Base-by-base conservation (phyloP, 2,329 filamentous ascomycete genomes). In the Neonectria neomacrospora region DNA sequence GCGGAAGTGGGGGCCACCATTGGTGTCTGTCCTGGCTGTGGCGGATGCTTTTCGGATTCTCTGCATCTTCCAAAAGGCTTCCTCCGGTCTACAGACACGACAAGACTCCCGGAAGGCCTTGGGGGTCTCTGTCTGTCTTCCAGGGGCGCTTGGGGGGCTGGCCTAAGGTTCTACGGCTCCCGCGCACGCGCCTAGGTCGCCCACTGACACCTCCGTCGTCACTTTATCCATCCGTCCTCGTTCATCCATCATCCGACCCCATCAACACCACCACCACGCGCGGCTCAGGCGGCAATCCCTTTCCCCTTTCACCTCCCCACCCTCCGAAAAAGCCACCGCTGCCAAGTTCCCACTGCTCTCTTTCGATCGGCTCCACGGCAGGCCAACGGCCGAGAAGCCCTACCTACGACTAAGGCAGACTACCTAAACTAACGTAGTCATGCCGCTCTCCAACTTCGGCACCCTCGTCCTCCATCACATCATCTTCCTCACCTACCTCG, bases 401-500 rank as follows among this genome's bases (percentile, higher is more conserved):
- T 28, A 30, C 16, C n/a, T 28, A 30, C 22, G 6, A 16, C 44
- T 8, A 18, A 48, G 23, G 30, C 28, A 10, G 39, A 51, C 45
- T 14, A 44, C 32, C 39, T 3, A 47, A 14, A 22, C 44, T 28
- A 47, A 54, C 54, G 52, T 28, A 45, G 37, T 53, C 65, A 86
- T 86, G 84, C 80, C 84, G 72, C 77, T 86, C 62, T 78, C 79
- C 70, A 82, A 86, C 75, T 73, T 86, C 26, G 84, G 84, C 52
- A 81, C 83, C n/a, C 76, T 85, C 34, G 73, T 86, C 65, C 76
- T 86, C 54, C 79, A 84, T 67, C 78, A 85, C 67, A 76, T 85
- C 56, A 82, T 86, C 70, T 86, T 86, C 71, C 76, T 86, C 66
- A 83, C 82, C 42, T 84, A 84, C 54, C 76, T 86, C 58, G 79